Conservation (phyloP, 805 yeast genomes). For the Candida tibetensis region DNA sequence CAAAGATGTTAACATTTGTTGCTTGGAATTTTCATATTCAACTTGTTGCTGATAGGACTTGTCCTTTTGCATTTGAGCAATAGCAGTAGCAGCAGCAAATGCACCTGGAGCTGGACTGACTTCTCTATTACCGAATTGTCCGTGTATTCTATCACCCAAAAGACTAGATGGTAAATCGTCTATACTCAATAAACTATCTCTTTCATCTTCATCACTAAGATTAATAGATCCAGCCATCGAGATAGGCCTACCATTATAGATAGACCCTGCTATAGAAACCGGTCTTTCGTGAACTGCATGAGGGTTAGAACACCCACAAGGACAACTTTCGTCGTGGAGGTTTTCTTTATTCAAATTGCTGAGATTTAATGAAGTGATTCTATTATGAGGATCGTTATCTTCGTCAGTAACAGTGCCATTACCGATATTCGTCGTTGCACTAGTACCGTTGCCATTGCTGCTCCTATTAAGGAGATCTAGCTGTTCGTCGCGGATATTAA, state of each 20-base stretch:
- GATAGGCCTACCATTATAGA: slow-evolving; percentile 35
- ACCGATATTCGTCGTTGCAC: too few relatives aligned
- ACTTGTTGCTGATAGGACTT: slow-evolving; percentile 15
- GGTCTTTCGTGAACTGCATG: slow-evolving; percentile 60
- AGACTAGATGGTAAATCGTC: slow-evolving; percentile 19
- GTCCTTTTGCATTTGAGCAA: slow-evolving; percentile 51
- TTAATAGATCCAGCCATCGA: slow-evolving; percentile 37
- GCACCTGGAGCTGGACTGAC: slow-evolving; percentile 75
- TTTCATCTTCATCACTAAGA: slow-evolving; percentile 36
- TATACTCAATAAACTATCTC: slow-evolving; percentile 26
- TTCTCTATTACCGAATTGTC: slow-evolving; percentile 28
- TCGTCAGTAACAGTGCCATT: neutral
- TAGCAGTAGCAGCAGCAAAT: slow-evolving; percentile 58
- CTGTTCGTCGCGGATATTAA: slow-evolving; percentile 65
- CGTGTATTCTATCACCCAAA: neutral
- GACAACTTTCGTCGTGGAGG: slow-evolving; percentile 41
- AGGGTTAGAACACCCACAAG: slow-evolving; percentile 57
- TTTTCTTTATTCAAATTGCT: slow-evolving; percentile 5
- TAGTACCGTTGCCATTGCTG: too few relatives aligned
- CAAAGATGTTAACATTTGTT: slow-evolving; percentile 36
- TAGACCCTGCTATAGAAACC: slow-evolving; percentile 62
- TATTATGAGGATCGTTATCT: neutral
- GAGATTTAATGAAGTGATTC: slow-evolving; percentile 10
- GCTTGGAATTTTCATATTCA: slow-evolving; percentile 28
- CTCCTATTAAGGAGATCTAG: slow-evolving; percentile 36